phyloP scores from a whole-genome alignment of 2,329 filamentous ascomycete species.

The Fusarium equiseti region DNA sequence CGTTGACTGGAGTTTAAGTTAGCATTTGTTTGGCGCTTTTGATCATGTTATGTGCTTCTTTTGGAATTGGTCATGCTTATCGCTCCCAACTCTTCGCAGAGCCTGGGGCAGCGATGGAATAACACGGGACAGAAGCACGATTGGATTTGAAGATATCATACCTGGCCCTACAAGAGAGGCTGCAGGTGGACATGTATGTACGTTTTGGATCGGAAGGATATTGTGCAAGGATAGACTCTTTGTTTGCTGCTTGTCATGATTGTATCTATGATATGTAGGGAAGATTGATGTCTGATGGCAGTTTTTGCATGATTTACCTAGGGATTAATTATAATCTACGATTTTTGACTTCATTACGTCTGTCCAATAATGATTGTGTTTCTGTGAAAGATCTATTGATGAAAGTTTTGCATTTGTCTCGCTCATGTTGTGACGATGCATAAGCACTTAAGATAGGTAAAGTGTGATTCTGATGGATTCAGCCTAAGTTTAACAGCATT shows the following conservation, averaged over 20 bases:
- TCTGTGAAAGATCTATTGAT: background rate
- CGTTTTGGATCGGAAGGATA: conserved; percentile 23
- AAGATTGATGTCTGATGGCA: conserved; percentile 30
- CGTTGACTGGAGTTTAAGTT: conserved; percentile 42
- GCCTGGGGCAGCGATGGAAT: conserved; percentile 33
- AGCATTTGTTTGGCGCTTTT: conserved; percentile 45
- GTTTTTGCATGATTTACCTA: conserved; percentile 14
- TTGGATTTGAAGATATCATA: conserved; percentile 19
- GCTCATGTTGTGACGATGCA: background rate
- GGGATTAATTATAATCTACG: conserved; percentile 38
- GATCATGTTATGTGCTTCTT: conserved; percentile 32
- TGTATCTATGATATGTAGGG: conserved; percentile 10
- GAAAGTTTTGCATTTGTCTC: too few relatives aligned
- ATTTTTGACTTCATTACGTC: background rate
- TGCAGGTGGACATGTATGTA: conserved; percentile 30
- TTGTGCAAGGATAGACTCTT: conserved; percentile 36
- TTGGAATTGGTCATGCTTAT: conserved; percentile 30
- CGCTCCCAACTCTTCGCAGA: conserved; percentile 34
- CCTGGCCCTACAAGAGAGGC: conserved; percentile 12
- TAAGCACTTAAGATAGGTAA: background rate
- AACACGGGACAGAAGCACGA: conserved; percentile 39
- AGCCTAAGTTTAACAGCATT: background rate
- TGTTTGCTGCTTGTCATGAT: conserved; percentile 14
- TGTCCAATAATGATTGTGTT: background rate
- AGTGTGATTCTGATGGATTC: background rate